Evolutionary conservation across 371 early-diverging fungal species (phyloP), one percentile per base, ranked within the genome.

Genomic region (Mortierella sp.): DNA sequence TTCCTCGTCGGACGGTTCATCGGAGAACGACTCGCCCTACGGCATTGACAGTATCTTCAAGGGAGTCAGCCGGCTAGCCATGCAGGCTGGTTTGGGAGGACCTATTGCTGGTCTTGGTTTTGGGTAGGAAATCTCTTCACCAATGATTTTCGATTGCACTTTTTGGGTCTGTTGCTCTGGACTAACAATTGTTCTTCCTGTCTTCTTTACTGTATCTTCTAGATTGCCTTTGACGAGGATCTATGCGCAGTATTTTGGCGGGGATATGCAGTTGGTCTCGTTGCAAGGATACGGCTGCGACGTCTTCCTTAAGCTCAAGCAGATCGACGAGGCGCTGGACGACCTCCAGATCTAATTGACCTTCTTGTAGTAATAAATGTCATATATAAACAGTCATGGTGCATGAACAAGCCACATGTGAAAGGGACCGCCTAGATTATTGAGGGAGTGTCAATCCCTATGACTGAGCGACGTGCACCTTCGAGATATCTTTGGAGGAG

Each of bases 221-320:
- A 98, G 98, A 35, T 88, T 98, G 72, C 98, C 98, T 12, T 93
- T 98, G 93, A 95, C 98, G 1, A 90, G 96, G 51, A 94, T 98
- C 75, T 98, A 98, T 88, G 96, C 97, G n/a, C 91, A 94, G 44
- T 99, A 98, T 77, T 98, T 98, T 93, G 98, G 98, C 55, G 99
- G 99, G 0, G 93, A 95, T 12, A 90, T 99, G 46, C 95, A 97
- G 12, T 80, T 99, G 43, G 90, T 95, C 54, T 96, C 97, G 35
- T 90, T 99, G 81, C 91, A 93, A 71, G 98, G 97, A 12, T 95
- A 96, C 86, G 99, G 98, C 21, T 95, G 96, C 76, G 99, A 99
- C 88, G 95, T 97, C n/a, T 98, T 97, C 82, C 83, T 99, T 65
- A 93, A 94, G 75, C 89, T 99, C 72, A 95, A 93, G 78, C 95